A percentile compares a stretch with the other conserved stretches of the same genome.
These are phyloP conservation scores for Phialophora chinensis DNA, from an alignment of 2,329 filamentous ascomycete species.

Conservation along the genomic window DNA sequence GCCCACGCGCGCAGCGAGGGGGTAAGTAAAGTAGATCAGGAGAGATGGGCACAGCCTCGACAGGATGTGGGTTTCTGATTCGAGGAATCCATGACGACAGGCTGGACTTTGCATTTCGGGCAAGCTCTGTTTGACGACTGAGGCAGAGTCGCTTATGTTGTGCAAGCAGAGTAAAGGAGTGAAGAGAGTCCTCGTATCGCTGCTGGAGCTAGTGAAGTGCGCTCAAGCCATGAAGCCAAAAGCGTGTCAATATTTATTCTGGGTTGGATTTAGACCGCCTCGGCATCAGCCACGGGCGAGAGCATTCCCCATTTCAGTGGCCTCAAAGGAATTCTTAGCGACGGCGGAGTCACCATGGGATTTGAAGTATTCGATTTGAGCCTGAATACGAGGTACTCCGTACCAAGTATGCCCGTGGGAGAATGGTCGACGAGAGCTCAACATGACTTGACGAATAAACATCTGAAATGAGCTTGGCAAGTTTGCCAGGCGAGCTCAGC, in stretches of 20 bases:
- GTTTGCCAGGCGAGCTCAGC: too few species aligned
- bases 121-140: background rate
- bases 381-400: too few species aligned
- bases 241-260: background rate
- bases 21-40: background rate
- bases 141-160: background rate
- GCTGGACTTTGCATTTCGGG: background rate
- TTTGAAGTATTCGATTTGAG: background rate
- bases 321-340: background rate
- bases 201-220: background rate
- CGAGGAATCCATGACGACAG: background rate
- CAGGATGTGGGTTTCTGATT: background rate
- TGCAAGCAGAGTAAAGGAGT: background rate
- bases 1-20: background rate
- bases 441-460: background rate
- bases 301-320: background rate
- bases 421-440: background rate
- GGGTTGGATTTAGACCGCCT: background rate
- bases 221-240: background rate
- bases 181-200: background rate
- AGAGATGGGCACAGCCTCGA: background rate
- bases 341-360: background rate
- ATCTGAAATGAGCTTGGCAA: background rate
- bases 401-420: background rate
- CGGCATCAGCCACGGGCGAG: background rate